A percentile compares a stretch with the other conserved stretches of the same genome.
Evolutionary conservation across 1,284 basidiomycete genomes (phyloP).

Genomic region (Malassezia restricta): DNA sequence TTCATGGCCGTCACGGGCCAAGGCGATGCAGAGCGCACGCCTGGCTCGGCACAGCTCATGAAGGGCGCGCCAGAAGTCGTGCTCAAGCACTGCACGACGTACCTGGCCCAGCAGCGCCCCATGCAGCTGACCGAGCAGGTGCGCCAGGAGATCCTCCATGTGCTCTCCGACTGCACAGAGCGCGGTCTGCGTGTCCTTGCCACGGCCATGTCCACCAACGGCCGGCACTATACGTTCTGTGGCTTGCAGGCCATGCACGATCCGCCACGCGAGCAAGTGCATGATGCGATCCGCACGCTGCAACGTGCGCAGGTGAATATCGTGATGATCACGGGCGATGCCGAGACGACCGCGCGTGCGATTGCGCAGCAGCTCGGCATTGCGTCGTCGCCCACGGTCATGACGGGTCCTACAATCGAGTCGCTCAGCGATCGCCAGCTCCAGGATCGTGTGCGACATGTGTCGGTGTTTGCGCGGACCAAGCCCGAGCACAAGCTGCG

Average conservation of each 20-base stretch:
- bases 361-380: conserved; percentile 86
- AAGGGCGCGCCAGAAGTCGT: conserved; percentile 85
- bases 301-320: conserved; percentile 80
- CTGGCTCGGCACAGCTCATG: conserved; percentile 52
- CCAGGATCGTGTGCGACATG: conserved; percentile 63
- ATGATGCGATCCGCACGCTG: conserved; percentile 66
- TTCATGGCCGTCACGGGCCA: conserved; percentile 78
- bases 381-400: conserved; percentile 40
- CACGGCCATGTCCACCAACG: conserved; percentile 63
- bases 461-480: conserved; percentile 84
- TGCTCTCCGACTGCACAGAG: conserved; percentile 61
- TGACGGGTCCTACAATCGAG: conserved; percentile 82
- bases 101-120: conserved; percentile 64
- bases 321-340: conserved; percentile 96
- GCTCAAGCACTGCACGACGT: conserved; percentile 70
- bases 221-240: conserved; percentile 63
- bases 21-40: conserved; percentile 36
- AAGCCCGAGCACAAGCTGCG: conserved; percentile 95
- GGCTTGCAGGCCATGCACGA: conserved; percentile 93
- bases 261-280: conserved; percentile 84
- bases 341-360: conserved; percentile 75
- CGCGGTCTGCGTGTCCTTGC: conserved; percentile 75
- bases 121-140: conserved; percentile 61
- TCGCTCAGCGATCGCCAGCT: conserved; percentile 60
- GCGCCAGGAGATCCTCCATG: conserved; percentile 56